phyloP scores from a whole-genome alignment of 495 filamentous ascomycete species.

The Melanomma pulvis-pyrius region DNA sequence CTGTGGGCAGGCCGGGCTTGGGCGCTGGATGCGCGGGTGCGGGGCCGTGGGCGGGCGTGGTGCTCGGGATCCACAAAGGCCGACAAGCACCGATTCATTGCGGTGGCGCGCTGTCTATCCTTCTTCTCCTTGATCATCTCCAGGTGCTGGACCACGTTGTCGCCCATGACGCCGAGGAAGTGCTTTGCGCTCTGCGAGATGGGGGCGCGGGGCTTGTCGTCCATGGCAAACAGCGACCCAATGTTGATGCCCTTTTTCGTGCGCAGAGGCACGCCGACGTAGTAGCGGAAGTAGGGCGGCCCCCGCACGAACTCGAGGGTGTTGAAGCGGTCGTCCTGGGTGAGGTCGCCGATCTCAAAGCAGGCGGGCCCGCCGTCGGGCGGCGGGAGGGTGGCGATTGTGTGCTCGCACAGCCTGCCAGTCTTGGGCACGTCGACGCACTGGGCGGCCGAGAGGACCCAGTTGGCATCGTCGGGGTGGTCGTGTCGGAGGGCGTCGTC shows the following conservation, averaged over 20 bases:
- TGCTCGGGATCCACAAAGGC: constrained; percentile 27
- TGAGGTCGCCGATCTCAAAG: constrained; percentile 25
- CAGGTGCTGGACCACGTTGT: constrained; percentile 31
- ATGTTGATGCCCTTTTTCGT: constrained; percentile 32
- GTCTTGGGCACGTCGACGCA: constrained; percentile 48
- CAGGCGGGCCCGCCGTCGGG: constrained; percentile 15
- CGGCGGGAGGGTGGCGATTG: constrained; percentile 3
- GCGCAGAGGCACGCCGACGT: constrained; percentile 29
- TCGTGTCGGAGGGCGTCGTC: constrained; percentile 44
- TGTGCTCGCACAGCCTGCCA: constrained; percentile 52
- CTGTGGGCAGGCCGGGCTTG: neutral
- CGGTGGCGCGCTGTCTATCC: constrained; percentile 10
- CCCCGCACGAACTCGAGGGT: constrained; percentile 13
- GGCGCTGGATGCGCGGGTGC: constrained; percentile 6
- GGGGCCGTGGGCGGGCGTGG: constrained; percentile 1
- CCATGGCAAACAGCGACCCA: constrained; percentile 22
- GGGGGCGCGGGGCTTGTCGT: constrained; percentile 5
- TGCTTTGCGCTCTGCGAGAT: neutral
- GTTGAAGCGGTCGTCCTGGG: constrained; percentile 27
- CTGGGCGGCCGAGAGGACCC: constrained; percentile 26
- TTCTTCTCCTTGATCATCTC: constrained; percentile 28
- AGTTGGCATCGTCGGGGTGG: constrained; percentile 48
- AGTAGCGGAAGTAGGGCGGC: constrained; percentile 26
- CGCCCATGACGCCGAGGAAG: constrained; percentile 19
- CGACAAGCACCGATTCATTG: constrained; percentile 32